These are phyloP conservation scores for Rubus parviflorus DNA, from an alignment of 306 rosid species.

Conservation along the genomic window DNA sequence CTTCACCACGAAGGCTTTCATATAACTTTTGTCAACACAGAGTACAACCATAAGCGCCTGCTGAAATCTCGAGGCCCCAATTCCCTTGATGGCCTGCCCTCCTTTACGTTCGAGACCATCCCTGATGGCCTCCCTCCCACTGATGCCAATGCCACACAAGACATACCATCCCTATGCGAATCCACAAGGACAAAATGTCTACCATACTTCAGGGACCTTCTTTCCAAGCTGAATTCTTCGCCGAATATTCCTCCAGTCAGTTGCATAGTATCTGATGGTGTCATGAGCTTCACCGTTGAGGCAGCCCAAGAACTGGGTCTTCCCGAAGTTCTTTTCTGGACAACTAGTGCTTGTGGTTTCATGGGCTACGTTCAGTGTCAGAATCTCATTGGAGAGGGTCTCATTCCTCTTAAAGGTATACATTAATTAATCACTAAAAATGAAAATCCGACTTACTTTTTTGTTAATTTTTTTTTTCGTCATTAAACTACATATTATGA, in stretches of 20 bases:
- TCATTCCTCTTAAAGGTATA: constrained; percentile 39
- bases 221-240: constrained; percentile 22
- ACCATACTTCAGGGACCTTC: constrained; percentile 22
- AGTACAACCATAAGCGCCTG: constrained; percentile 33
- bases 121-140: constrained; percentile 26
- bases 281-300: constrained; percentile 37
- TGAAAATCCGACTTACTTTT: neutral
- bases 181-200: constrained; percentile 1
- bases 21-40: constrained; percentile 34
- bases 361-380: constrained; percentile 26
- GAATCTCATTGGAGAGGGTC: constrained; percentile 20
- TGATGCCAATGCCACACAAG: constrained; percentile 25
- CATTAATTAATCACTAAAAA: neutral
- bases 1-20: constrained; percentile 36
- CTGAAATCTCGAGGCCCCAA: constrained; percentile 26
- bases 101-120: constrained; percentile 29
- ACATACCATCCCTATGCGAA: neutral
- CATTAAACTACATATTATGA: neutral
- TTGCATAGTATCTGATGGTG: constrained; percentile 39
- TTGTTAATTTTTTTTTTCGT: neutral
- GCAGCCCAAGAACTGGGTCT: constrained; percentile 35
- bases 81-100: constrained; percentile 21
- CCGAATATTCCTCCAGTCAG: constrained; percentile 14
- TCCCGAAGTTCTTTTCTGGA: constrained; percentile 34
- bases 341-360: constrained; percentile 35